Conservation (phyloP, 176 grass and related monocot species). For the Rhipidocladum racemiflorum region DNA sequence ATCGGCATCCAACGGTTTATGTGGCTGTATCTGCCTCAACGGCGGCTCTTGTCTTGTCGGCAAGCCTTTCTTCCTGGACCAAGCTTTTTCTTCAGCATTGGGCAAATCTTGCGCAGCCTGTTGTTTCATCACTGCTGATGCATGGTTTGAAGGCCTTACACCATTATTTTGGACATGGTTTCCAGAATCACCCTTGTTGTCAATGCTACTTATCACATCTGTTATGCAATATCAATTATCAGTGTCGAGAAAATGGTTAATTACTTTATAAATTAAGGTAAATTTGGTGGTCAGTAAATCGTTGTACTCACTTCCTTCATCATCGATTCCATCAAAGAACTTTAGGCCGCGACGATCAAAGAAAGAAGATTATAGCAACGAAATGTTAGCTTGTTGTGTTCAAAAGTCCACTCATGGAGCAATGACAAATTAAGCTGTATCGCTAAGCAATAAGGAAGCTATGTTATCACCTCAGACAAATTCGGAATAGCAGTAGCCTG, state of each 20-base stretch:
- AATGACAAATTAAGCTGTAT: not conserved
- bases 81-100: not conserved
- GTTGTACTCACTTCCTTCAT: constrained; percentile 51
- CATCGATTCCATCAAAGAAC: constrained; percentile 54
- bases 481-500: constrained; percentile 26
- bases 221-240: not conserved
- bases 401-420: not conserved
- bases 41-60: not conserved
- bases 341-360: not conserved
- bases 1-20: not conserved
- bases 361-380: not conserved
- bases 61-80: not conserved
- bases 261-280: not conserved
- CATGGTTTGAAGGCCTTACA: not conserved
- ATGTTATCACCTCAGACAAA: constrained; percentile 41
- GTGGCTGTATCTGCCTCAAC: not conserved
- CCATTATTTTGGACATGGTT: not conserved
- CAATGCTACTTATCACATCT: constrained; percentile 32
- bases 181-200: not conserved
- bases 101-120: not conserved
- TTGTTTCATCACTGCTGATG: not conserved
- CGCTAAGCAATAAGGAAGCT: not conserved
- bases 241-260: not conserved
- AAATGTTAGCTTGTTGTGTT: not conserved
- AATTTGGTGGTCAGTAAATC: not conserved